Base-by-base conservation (phyloP, 805 yeast species). In the Pichia ethanolica region DNA sequence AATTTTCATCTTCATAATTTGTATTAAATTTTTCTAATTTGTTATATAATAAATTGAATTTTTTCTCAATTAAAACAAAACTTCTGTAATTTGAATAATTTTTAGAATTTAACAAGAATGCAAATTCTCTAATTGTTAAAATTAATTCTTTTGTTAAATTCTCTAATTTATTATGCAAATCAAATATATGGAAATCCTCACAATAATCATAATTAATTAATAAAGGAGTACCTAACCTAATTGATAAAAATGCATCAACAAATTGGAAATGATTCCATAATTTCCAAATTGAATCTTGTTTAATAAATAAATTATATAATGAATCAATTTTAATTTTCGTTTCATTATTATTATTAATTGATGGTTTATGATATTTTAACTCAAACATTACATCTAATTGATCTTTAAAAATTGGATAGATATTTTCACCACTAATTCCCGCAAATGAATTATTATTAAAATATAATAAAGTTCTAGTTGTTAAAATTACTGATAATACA, bases 161-260 rank as follows among this genome's bases (percentile, higher is more conserved):
- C 2, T 30, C 44, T 4, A 14, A 11, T 13, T 28, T 28, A 33
- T 39, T 36, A 5, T 46, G 26, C 1, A 14, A 5, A 40, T 42
- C 39, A 25, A 26, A n/a, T 6, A 25, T 13, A 10, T 34, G 27
- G 35, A 11, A 39, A 12, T 30, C 43, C 35, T 41, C 46, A 37
- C 54, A 53, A 35, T 27, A 48, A 11, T 45, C 45, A 40, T 48
- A 46, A 46, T 51, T 43, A 35, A 53, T 46, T n/a, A 48, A n/a
- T 35, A 51, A 33, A 12, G 56, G 56, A 1, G 50, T 48, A 13
- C 56, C 54, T 12, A 45, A 39, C 6, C 27, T 32, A n/a, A 36
- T 36, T 2, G 54, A 47, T 42, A 42, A 51, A 14, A n/a, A n/a
- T 2, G 50, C 52, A 48, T 53, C 56, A 10, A 26, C 26, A 9